A percentile compares a stretch with the other conserved stretches of the same genome.
Conservation (phyloP, 2,329 filamentous ascomycete species). For the Aphanoascus verrucosus region DNA sequence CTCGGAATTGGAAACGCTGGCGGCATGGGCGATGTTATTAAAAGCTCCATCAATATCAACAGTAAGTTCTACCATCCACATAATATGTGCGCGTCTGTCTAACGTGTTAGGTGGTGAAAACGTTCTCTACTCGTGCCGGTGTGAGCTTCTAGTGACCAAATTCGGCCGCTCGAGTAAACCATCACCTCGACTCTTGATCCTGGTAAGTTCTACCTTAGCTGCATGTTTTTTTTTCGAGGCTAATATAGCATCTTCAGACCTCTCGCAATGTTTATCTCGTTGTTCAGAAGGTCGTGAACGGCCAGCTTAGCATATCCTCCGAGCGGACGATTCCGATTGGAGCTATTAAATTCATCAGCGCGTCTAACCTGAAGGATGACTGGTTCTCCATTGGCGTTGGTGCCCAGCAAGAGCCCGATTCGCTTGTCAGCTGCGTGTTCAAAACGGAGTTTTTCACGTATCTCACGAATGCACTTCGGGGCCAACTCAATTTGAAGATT, state of each 20-base stretch:
- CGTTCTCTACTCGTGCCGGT: slow-evolving; percentile 79
- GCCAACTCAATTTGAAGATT: slow-evolving; percentile 71
- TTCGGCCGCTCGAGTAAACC: slow-evolving; percentile 94
- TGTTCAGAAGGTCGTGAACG: slow-evolving; percentile 70
- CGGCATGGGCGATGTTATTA: slow-evolving; percentile 71
- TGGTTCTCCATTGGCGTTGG: slow-evolving; percentile 91
- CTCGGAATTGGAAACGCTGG: slow-evolving; percentile 71
- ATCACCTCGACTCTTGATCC: slow-evolving; percentile 69
- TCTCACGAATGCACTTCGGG: slow-evolving; percentile 67
- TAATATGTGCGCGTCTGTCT: neutral
- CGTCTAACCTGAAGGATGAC: slow-evolving; percentile 76
- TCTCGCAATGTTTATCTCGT: slow-evolving; percentile 81
- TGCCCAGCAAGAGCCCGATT: slow-evolving; percentile 84
- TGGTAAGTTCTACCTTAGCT: slow-evolving; percentile 39
- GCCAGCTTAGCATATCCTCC: slow-evolving; percentile 66
- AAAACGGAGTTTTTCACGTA: slow-evolving; percentile 98
- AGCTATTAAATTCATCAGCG: slow-evolving; percentile 76
- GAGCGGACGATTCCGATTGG: slow-evolving; percentile 76
- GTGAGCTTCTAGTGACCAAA: slow-evolving; percentile 82
- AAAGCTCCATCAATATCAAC: slow-evolving; percentile 59
- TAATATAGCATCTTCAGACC: slow-evolving; percentile 40
- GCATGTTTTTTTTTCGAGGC: slow-evolving; percentile 5
- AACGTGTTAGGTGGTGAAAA: slow-evolving; percentile 46
- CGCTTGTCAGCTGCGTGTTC: slow-evolving; percentile 83
- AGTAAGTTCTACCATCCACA: slow-evolving; percentile 36